These are phyloP conservation scores for Mercurialis annua DNA, from an alignment of 345 rosid genomes.

Conservation along the genomic window DNA sequence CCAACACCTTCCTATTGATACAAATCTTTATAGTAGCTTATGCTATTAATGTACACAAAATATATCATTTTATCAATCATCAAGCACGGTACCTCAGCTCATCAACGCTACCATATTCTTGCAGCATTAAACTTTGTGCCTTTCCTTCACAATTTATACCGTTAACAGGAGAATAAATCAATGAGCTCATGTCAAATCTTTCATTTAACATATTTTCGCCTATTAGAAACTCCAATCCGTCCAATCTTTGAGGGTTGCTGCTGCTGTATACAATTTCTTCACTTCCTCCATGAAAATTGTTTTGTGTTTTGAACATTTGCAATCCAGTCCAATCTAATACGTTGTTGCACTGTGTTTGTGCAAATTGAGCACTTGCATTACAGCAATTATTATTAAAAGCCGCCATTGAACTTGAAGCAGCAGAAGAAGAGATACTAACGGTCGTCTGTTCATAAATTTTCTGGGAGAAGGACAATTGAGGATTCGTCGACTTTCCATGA, in stretches of 20 bases:
- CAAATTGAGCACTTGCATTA: constrained; percentile 16
- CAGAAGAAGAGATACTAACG: constrained; percentile 18
- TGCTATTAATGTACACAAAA: constrained; percentile 11
- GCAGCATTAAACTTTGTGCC: constrained; percentile 26
- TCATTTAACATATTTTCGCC: constrained; percentile 24
- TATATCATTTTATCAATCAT: constrained; percentile 21
- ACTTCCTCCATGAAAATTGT: constrained; percentile 23
- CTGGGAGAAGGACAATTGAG: constrained; percentile 21
- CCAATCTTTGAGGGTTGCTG: constrained; percentile 30
- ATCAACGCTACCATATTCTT: constrained; percentile 22
- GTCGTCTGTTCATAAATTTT: constrained; percentile 25
- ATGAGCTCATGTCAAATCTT: constrained; percentile 24
- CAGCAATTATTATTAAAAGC: constrained; percentile 15
- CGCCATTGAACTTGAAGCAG: constrained; percentile 28
- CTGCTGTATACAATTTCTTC: constrained; percentile 23
- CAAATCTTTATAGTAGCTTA: neutral
- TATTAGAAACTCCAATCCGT: constrained; percentile 46
- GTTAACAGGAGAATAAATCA: constrained; percentile 24
- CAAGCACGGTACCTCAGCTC: constrained; percentile 27
- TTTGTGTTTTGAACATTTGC: constrained; percentile 30
- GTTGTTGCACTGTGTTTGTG: constrained; percentile 13
- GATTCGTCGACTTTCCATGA: constrained; percentile 10
- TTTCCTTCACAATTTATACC: constrained; percentile 28
- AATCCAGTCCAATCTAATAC: constrained; percentile 20
- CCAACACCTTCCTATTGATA: constrained; percentile 18